Evolutionary conservation across 2,329 filamentous ascomycete genomes (phyloP).

Genomic region (Leptodontidium sp.): DNA sequence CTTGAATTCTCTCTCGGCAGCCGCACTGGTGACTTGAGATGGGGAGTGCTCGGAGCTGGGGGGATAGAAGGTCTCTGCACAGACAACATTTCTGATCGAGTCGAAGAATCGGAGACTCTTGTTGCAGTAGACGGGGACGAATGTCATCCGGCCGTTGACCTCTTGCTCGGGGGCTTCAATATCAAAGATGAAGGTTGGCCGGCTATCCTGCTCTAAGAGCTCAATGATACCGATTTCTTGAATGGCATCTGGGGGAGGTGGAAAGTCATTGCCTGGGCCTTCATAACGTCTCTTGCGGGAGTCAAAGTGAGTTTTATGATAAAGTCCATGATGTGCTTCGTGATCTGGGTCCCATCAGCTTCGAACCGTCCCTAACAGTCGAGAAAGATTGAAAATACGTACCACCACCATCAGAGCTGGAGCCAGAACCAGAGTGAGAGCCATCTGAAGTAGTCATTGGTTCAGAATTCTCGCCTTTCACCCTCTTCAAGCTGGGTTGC

Average conservation of each 20-base stretch:
- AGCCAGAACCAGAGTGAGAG: slow-evolving; percentile 1
- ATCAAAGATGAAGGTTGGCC: slow-evolving; percentile 40
- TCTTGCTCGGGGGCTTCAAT: slow-evolving; percentile 29
- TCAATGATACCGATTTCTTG: slow-evolving; percentile 37
- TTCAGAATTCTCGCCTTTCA: background rate
- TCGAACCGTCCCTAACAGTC: background rate
- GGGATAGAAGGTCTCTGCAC: slow-evolving; percentile 37
- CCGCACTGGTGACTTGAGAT: slow-evolving; percentile 13
- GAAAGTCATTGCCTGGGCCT: slow-evolving; percentile 13
- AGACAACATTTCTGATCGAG: slow-evolving; percentile 33
- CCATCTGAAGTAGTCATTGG: background rate
- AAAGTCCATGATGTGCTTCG: background rate
- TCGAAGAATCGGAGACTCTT: slow-evolving; percentile 38
- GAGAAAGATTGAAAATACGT: background rate
- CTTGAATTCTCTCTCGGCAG: slow-evolving; percentile 62
- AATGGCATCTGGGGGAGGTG: slow-evolving; percentile 8
- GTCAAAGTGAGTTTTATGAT: background rate
- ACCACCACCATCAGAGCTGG: slow-evolving; percentile 4
- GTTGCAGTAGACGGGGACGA: slow-evolving; percentile 30
- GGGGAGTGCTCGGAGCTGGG: slow-evolving; percentile 2
- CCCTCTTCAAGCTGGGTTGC: slow-evolving; percentile 7
- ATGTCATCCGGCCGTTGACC: slow-evolving; percentile 30
- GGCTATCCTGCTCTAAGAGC: slow-evolving; percentile 37
- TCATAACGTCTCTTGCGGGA: background rate
- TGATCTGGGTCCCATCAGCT: slow-evolving; percentile 1